These are phyloP conservation scores for Buxus sempervirens DNA, from an alignment of 164 flowering plant species.

Conservation along the genomic window DNA sequence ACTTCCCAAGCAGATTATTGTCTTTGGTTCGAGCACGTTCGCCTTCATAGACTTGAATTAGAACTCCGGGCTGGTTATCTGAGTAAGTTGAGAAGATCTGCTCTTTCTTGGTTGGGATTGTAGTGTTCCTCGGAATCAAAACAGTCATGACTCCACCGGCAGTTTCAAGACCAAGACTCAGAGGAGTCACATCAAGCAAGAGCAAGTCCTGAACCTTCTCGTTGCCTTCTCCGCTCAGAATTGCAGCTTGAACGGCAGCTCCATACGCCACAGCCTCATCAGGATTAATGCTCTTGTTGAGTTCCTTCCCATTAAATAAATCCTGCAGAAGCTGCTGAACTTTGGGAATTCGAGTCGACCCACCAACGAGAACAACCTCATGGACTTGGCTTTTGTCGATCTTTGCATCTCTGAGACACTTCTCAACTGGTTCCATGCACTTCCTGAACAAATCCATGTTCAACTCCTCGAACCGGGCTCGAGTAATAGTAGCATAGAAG, in stretches of 20 bases:
- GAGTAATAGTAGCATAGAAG: slow-evolving; percentile 20
- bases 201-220: slow-evolving; percentile 26
- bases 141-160: slow-evolving; percentile 30
- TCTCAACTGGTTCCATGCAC: slow-evolving; percentile 30
- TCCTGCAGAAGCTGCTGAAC: slow-evolving; percentile 26
- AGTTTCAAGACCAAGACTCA: slow-evolving; percentile 26
- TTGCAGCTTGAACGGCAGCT: slow-evolving; percentile 28
- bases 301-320: slow-evolving; percentile 29
- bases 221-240: slow-evolving; percentile 20
- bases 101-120: slow-evolving; percentile 27
- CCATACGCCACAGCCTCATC: slow-evolving; percentile 27
- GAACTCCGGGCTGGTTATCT: slow-evolving; percentile 25
- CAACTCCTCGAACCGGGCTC: slow-evolving; percentile 28
- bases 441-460: slow-evolving; percentile 28
- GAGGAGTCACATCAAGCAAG: slow-evolving; percentile 27
- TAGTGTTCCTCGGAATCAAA: slow-evolving; percentile 23
- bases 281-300: slow-evolving; percentile 27
- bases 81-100: slow-evolving; percentile 28
- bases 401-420: slow-evolving; percentile 20
- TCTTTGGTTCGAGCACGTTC: slow-evolving; percentile 24
- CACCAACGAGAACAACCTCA: slow-evolving; percentile 29
- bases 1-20: slow-evolving; percentile 20
- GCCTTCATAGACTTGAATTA: slow-evolving; percentile 31
- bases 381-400: slow-evolving; percentile 20
- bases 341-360: slow-evolving; percentile 27